These are phyloP conservation scores for Penicillium mononematosum DNA, from an alignment of 495 filamentous ascomycete species.

Conservation along the genomic window DNA sequence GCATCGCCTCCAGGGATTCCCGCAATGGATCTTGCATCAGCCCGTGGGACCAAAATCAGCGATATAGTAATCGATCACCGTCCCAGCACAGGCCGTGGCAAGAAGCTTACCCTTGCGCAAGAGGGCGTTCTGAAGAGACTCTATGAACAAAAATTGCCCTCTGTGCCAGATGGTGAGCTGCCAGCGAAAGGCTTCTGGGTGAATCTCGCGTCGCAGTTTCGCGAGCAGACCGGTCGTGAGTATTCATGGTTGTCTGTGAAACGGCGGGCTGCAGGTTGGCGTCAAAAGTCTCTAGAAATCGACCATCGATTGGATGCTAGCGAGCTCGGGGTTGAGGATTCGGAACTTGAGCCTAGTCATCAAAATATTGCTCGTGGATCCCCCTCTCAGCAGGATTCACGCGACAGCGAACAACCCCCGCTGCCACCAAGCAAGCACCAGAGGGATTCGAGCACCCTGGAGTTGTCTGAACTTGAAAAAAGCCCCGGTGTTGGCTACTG, in stretches of 20 bases:
- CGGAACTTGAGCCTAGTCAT: background rate
- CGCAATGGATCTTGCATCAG: conserved; percentile 1
- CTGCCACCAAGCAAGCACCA: background rate
- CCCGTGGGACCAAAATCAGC: background rate
- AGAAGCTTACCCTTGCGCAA: conserved; percentile 6
- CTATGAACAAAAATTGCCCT: background rate
- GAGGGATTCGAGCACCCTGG: background rate
- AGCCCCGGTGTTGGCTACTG: background rate
- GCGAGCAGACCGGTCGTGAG: background rate
- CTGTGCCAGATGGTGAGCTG: background rate
- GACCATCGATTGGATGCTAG: background rate
- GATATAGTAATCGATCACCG: background rate
- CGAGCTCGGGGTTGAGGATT: too few species aligned
- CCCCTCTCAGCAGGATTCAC: background rate
- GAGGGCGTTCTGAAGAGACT: background rate
- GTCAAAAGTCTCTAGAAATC: background rate
- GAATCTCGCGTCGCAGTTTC: conserved; percentile 5
- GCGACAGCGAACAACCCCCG: background rate
- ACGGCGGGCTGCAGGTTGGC: background rate
- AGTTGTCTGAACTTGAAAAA: background rate
- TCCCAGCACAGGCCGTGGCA: conserved; percentile 1
- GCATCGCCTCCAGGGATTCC: background rate
- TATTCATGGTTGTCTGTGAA: conserved; percentile 12
- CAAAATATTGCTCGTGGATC: too few species aligned
- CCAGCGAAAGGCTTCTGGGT: conserved; percentile 5